Base-by-base conservation (phyloP, 345 rosid species). In the Citrus australasica region DNA sequence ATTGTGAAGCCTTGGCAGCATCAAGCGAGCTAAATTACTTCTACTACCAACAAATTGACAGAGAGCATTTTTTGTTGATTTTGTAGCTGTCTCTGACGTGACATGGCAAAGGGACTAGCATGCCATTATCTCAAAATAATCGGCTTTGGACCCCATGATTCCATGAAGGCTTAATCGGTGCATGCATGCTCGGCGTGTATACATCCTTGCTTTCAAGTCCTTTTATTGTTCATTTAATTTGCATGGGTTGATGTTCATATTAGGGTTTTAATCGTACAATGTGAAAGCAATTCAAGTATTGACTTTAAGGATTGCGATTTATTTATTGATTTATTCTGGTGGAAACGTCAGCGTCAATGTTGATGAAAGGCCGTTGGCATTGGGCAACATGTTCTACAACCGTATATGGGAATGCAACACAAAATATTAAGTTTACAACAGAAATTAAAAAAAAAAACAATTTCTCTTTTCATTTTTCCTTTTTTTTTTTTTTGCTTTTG, bases 131-230 rank as follows among this genome's bases (percentile, higher is more conserved):
- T 53, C 58, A 53, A 17, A 5, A 53, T 33, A 5, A 27, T 9
- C 51, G 30, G 33, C 75, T 56, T 33, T 56, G 51, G 75, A 56
- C 75, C 75, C 30, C 64, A 56, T 72, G 75, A 56, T 63, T 63
- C 22, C 48, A 72, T 56, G 4, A 22, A 32, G 28, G 21, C 9
- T 56, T 61, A 10, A 38, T 8, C 32, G 7, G 22, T 53, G 16
- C 51, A 46, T 46, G 51, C 48, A 3, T 11, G 2, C 21, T 48
- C 1, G 6, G 55, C 55, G 4, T 67, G 55, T 7, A 5, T 40
- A 6, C 55, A 51, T 38, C 72, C 11, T 16, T 53, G 19, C 21
- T 16, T 53, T 53, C 21, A 17, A 17, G 58, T 53, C 22, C 1
- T 53, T 46, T 19, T 53, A 2, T 53, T 17, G 58, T 17, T 53